These are phyloP conservation scores for Botryobasidium botryosum DNA, from an alignment of 768 basidiomycete species.

Conservation along the genomic window DNA sequence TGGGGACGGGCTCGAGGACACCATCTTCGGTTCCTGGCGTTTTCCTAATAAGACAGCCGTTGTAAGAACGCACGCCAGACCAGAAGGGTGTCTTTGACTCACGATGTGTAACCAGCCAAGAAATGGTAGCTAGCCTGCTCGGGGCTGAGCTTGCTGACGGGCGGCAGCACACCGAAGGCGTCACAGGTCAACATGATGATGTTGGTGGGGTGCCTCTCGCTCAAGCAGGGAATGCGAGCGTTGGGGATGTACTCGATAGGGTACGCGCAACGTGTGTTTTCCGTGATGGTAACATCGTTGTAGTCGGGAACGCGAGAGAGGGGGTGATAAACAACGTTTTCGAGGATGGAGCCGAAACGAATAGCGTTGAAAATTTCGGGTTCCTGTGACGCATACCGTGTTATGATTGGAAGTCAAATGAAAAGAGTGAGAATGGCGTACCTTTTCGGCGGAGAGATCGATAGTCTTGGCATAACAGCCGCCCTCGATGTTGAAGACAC, in stretches of 20 bases:
- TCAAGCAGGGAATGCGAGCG: slow-evolving; percentile 82
- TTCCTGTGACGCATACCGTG: too few species aligned
- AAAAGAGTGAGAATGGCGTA: too few species aligned
- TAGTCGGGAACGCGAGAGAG: slow-evolving; percentile 72
- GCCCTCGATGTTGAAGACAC: slow-evolving; percentile 99
- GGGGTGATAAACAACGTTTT: slow-evolving; percentile 97
- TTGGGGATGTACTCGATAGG: slow-evolving; percentile 96
- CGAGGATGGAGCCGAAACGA: slow-evolving; percentile 88
- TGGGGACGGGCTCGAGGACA: slow-evolving; percentile 93
- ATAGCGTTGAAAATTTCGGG: slow-evolving; percentile 96
- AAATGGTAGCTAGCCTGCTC: slow-evolving; percentile 97
- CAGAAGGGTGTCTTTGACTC: slow-evolving; percentile 17
- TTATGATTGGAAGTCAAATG: too few species aligned
- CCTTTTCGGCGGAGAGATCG: slow-evolving; percentile 83
- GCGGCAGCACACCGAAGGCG: slow-evolving; percentile 94
- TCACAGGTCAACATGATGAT: slow-evolving; percentile 98
- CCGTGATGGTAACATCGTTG: slow-evolving; percentile 91
- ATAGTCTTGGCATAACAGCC: slow-evolving; percentile 98
- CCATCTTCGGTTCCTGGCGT: slow-evolving; percentile 99
- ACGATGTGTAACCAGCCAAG: slow-evolving; percentile 92
- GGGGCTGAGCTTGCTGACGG: slow-evolving; percentile 79
- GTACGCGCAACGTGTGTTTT: slow-evolving; percentile 99
- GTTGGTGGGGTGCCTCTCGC: slow-evolving; percentile 76
- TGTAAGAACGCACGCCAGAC: neutral
- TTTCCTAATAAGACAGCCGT: slow-evolving; percentile 34